Percentiles rank a stretch among this genome's conserved stretches.
Evolutionary conservation across 2,329 filamentous ascomycete genomes (phyloP).

Genomic region (Clarireedia paspali): DNA sequence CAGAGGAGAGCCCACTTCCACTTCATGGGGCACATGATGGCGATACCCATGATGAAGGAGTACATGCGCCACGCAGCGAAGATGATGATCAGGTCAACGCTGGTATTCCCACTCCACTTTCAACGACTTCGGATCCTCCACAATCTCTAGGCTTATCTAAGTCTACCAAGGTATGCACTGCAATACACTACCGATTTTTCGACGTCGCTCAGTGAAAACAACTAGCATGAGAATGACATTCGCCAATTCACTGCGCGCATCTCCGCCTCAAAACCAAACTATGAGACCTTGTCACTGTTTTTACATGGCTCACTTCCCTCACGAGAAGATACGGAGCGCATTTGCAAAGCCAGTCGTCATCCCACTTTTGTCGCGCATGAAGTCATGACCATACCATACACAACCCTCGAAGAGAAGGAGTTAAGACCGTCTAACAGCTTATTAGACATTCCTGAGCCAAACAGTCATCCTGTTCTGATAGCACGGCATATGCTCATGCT

Average conservation of each 20-base stretch:
- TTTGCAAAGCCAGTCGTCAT: slow-evolving; percentile 7
- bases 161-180: background rate
- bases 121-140: slow-evolving; percentile 10
- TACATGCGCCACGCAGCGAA: slow-evolving; percentile 21
- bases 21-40: slow-evolving; percentile 20
- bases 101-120: slow-evolving; percentile 15
- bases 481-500: slow-evolving; percentile 20
- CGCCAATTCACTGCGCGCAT: slow-evolving; percentile 1
- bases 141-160: slow-evolving; percentile 23
- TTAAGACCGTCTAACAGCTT: slow-evolving; percentile 14
- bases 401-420: slow-evolving; percentile 15
- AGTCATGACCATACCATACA: background rate
- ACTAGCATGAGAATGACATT: background rate
- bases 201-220: background rate
- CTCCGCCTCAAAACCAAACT: slow-evolving; percentile 19
- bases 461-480: slow-evolving; percentile 20
- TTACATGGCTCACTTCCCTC: slow-evolving; percentile 23
- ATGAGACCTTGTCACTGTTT: slow-evolving; percentile 22
- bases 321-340: slow-evolving; percentile 20
- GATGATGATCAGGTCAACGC: slow-evolving; percentile 18
- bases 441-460: slow-evolving; percentile 13
- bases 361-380: background rate
- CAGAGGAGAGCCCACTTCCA: slow-evolving; percentile 23
- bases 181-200: background rate
- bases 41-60: slow-evolving; percentile 3